phyloP scores from a whole-genome alignment of 1,284 basidiomycete species.

The Lentinus polychrous region DNA sequence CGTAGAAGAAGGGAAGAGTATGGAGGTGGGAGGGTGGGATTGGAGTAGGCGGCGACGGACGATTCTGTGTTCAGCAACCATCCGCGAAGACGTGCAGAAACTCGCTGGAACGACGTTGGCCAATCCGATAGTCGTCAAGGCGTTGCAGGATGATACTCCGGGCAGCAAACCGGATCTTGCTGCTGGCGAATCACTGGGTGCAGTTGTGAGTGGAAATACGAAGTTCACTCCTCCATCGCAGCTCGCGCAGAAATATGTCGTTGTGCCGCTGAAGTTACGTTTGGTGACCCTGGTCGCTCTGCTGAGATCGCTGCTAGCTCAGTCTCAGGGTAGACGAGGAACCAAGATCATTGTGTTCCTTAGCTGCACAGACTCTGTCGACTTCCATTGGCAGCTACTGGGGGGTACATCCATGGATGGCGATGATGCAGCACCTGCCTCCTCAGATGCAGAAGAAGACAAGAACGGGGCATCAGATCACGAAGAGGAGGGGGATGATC shows the following conservation, averaged over 20 bases:
- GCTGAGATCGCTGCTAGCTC: slow-evolving; percentile 67
- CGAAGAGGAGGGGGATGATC: slow-evolving; percentile 22
- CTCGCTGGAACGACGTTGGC: slow-evolving; percentile 79
- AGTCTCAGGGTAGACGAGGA: slow-evolving; percentile 42
- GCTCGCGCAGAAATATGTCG: slow-evolving; percentile 87
- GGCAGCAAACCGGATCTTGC: not conserved
- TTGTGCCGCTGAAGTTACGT: slow-evolving; percentile 91
- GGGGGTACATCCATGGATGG: slow-evolving; percentile 71
- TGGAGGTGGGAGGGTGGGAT: slow-evolving; percentile 81
- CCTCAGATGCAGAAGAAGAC: slow-evolving; percentile 9
- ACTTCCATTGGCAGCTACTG: slow-evolving; percentile 93
- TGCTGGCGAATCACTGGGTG: slow-evolving; percentile 8
- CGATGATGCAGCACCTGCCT: slow-evolving; percentile 13
- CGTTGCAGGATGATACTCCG: slow-evolving; percentile 41
- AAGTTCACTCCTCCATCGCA: slow-evolving; percentile 94
- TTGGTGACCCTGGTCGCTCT: slow-evolving; percentile 89
- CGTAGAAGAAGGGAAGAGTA: slow-evolving; percentile 59
- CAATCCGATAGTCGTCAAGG: slow-evolving; percentile 70
- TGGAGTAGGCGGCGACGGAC: slow-evolving; percentile 76
- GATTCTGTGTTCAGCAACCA: slow-evolving; percentile 94
- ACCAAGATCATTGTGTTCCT: slow-evolving; percentile 90
- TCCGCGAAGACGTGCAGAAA: slow-evolving; percentile 91
- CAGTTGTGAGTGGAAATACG: slow-evolving; percentile 26
- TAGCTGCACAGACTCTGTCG: slow-evolving; percentile 95
- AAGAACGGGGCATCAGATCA: slow-evolving; percentile 20